Evolutionary conservation across 2,329 filamentous ascomycete species (phyloP), one percentile per base, ranked within the genome.

Genomic region (Pleomassaria siparia): DNA sequence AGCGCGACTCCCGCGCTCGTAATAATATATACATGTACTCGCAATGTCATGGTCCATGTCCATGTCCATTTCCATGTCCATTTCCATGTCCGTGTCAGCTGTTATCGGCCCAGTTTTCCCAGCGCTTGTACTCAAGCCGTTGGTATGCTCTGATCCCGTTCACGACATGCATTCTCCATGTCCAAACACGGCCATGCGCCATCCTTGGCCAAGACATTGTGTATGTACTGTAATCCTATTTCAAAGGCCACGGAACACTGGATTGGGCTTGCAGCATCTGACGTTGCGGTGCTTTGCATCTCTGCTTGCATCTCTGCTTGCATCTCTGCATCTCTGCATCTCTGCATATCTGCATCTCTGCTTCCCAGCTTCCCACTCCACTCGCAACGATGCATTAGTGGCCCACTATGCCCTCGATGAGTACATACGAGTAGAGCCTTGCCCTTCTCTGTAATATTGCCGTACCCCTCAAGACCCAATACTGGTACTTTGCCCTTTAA

Each of bases 1-100:
- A 49, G 58, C 64, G 64, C 66, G 63, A 66, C 62, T 67, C 62
- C 58, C 64, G 66, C 66, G 63, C 59, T 58, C 40, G 20, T n/a
- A n/a, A n/a, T n/a, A n/a, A n/a, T n/a, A n/a, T n/a, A n/a, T n/a
- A n/a, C n/a, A n/a, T n/a, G n/a, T n/a, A n/a, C n/a, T n/a, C n/a
- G n/a, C n/a, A n/a, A n/a, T n/a, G n/a, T n/a, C n/a, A n/a, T n/a
- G n/a, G n/a, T n/a, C n/a, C n/a, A n/a, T n/a, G n/a, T n/a, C n/a
- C n/a, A n/a, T n/a, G n/a, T n/a, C n/a, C n/a, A n/a, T n/a, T n/a
- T 21, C 32, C 20, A 8, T 8, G 4, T 32, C 3, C 12, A 49
- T 47, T 44, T 55, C 51, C 48, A 50, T 53, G 54, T 52, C 54
- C 58, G 50, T 51, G 54, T 55, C 54, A 56, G 53, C 54, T 49